phyloP scores from a whole-genome alignment of 1,139 yeast species.

The Eremothecium gossypii region DNA sequence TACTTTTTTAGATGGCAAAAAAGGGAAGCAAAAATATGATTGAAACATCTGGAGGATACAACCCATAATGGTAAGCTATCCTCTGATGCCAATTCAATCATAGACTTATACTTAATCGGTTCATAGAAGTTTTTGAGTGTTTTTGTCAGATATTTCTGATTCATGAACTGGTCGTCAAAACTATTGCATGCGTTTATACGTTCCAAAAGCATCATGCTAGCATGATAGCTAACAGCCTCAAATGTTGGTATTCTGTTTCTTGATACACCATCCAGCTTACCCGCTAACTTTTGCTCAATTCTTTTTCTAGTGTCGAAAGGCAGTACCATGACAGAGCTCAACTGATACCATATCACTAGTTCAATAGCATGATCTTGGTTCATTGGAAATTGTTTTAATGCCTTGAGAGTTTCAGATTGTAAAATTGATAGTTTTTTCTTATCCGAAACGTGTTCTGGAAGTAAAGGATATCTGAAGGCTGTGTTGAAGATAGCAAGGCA shows the following conservation, averaged over 20 bases:
- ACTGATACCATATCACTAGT: slow-evolving; percentile 42
- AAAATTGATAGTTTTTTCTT: slow-evolving; percentile 42
- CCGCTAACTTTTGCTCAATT: slow-evolving; percentile 35
- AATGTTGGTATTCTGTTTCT: slow-evolving; percentile 54
- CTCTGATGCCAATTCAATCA: slow-evolving; percentile 28
- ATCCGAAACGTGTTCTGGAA: slow-evolving; percentile 43
- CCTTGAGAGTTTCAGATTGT: slow-evolving; percentile 43
- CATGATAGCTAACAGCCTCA: slow-evolving; percentile 47
- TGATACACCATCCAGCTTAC: slow-evolving; percentile 21
- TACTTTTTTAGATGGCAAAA: slow-evolving; percentile 16
- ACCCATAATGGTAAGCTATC: slow-evolving; percentile 27
- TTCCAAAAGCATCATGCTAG: slow-evolving; percentile 37
- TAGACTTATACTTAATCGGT: slow-evolving; percentile 33
- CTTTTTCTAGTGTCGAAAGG: slow-evolving; percentile 53
- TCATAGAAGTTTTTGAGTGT: slow-evolving; percentile 35
- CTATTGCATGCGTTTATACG: slow-evolving; percentile 32
- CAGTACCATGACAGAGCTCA: slow-evolving; percentile 43
- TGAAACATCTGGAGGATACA: slow-evolving; percentile 28
- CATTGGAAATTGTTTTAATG: slow-evolving; percentile 33
- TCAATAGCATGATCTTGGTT: slow-evolving; percentile 32
- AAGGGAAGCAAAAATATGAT: slow-evolving; percentile 20
- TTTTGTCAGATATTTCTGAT: slow-evolving; percentile 39
- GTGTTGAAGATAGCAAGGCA: slow-evolving; percentile 44
- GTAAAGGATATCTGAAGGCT: slow-evolving; percentile 58
- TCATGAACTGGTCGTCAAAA: slow-evolving; percentile 31